Base-by-base conservation (phyloP, 371 early-diverging fungal species). In the Lichtheimia hyalospora region DNA sequence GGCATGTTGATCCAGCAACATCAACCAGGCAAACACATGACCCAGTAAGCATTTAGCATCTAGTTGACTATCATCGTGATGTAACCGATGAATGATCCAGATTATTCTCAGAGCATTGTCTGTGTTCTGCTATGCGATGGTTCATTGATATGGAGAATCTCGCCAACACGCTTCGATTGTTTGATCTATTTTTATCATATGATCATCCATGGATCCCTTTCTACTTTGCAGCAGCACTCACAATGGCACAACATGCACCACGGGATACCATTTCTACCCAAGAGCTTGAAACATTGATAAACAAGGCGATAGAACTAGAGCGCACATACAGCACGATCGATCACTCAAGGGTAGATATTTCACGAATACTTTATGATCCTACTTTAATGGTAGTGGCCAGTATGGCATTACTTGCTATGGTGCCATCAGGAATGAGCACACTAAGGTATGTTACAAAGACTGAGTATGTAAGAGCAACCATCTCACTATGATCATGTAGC, bases 81-180 rank as follows among this genome's bases (percentile, higher is more conserved):
- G 14, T 28, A 24, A 49, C 34, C 13, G 12, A 54, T 18, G 18
- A 2, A 58, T 8, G 2, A 14, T 18, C 62, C 82, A 83, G 48
- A 73, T 85, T 90, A 6, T 77, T 86, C 16, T 91, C 93, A 3
- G 90, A 87, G 63, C 94, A 91, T 63, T 83, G 84, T 41, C 73
- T 94, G 39, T 86, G 89, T 56, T 93, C 92, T 92, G 82, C 93
- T 6, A 77, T 94, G 44, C 90, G 94, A 15, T 95, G 95, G 95
- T 91, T 85, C 64, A 86, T 94, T 67, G 88, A 93, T 58, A 50
- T 94, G 4, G 63, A 70, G 18, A 78, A 79, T 63, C 68, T 89
- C 24, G 67, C 62, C 14, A 71, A 73, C 15, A 74, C 89, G 14
- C 67, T 84, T 34, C 81, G 93, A 24, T 61, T 94, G 12, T 92